Base-by-base conservation (phyloP, 1,284 basidiomycete genomes). In the Ceratobasidium sp. region DNA sequence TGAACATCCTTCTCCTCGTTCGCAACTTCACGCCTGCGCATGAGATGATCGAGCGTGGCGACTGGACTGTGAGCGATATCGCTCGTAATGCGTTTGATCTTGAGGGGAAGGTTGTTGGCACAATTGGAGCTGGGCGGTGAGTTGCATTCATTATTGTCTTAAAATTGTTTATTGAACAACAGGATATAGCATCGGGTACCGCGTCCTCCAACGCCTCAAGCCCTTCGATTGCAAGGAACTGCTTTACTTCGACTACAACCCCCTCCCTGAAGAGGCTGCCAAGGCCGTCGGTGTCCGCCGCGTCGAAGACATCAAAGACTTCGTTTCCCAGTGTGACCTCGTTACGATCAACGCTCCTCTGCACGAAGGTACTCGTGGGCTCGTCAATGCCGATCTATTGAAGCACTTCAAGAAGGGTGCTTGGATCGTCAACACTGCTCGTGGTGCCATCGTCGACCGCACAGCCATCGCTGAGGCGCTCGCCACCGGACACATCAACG, bases 211-310 rank as follows among this genome's bases (percentile, higher is more conserved):
- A 84, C 91, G 96, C 76, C 86, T 99, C 71, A 81, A 89, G 75
- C 93, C 94, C 2, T 98, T 99, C 85, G 88, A 96, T 85, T 90
- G 89, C 87, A 97, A 96, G 83, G 94, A 97, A 82, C 89, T 98
- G 63, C 84, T 97, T 72, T 98, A 97, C 88, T 98, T 93, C 83
- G 96, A 98, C 86, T 98, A 98, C 84, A 87, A 89, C 29, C 85
- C 91, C 75, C 89, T 97, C 57, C 93, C 94, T 19, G 75, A 81
- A 86, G 90, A 90, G 36, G 93, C 92, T 50, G 90, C 88, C 36
- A 87, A 92, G 82, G 86, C 88, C 33, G 88, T 97, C 77, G 88
- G 88, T 0, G 94, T 90, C 64, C 88, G 92, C 76, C 90, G 94
- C 74, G 91, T 97, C 50, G 90, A 91, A 59, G 90, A 93, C 79